Evolutionary conservation across 148 eudicot species (phyloP), one percentile per base, ranked within the genome.

Genomic region (Spergularia bocconei): DNA sequence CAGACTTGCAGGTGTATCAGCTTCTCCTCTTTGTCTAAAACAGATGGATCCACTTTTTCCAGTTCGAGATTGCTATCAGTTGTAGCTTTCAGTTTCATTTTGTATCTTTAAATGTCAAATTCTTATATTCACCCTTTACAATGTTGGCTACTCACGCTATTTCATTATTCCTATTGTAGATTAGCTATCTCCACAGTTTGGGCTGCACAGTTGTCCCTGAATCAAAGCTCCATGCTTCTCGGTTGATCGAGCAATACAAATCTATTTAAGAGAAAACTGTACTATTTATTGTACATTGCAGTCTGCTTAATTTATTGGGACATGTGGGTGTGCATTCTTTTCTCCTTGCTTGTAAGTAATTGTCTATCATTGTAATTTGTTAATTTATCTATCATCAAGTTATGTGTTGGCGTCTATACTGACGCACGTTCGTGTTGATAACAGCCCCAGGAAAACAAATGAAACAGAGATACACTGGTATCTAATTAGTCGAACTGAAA

Each of bases 201-300:
- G 98, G 98, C 64, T 93, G 96, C 90, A 93, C 98, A 2, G 78
- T 81, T 15, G 85, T 84, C 54, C 98, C 98, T 54, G 82, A 88
- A 52, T 88, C 96, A 7, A 90, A 91, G 67, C 98, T 93, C 29
- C 98, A 93, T 55, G 98, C 96, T 50, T 93, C 98, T 16, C 91
- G 83, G 63, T 74, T 93, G 78, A 93, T 93, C 50, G 98, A 93
- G 69, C 84, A 90, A 75, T 93, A 93, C 84, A 93, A 85, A 71
- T 84, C 89, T 62, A 53, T 93, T 56, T 93, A 86, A 82, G 21
- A 54, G 21, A 48, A 38, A 10, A 16, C 14, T 11, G 17, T 44
- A 36, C 13, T 16, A 13, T 23, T 29, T 39, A 61, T 8, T 41
- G 6, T 41, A 41, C 47, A 4, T 41, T 29, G 33, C 33, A 29